phyloP scores from a whole-genome alignment of 83 land plant genomes.

The Isoetes engelmannii region DNA sequence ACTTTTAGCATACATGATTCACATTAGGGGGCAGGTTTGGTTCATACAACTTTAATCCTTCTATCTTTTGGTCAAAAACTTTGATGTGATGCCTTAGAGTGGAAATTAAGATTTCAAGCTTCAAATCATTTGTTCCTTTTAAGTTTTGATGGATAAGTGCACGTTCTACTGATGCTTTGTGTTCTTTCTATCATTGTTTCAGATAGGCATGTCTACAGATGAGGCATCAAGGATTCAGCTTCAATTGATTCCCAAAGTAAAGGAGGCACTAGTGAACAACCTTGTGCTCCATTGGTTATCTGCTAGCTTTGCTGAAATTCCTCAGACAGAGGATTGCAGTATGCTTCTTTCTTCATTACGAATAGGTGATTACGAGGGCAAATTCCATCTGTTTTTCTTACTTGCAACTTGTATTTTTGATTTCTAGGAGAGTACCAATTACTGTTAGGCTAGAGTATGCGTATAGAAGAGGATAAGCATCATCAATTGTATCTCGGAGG shows the following conservation, averaged over 20 bases:
- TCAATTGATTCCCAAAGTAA: slow-evolving; percentile 42
- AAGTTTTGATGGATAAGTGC: background rate
- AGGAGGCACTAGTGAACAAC: slow-evolving; percentile 40
- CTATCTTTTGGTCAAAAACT: background rate
- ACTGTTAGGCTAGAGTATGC: too few relatives aligned
- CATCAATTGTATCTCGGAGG: too few relatives aligned
- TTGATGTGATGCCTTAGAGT: background rate
- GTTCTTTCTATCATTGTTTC: slow-evolving; percentile 15
- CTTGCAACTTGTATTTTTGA: too few relatives aligned
- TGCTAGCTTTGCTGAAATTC: slow-evolving; percentile 37
- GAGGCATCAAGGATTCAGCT: slow-evolving; percentile 39
- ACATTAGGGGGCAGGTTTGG: slow-evolving; percentile 53
- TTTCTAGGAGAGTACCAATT: too few relatives aligned
- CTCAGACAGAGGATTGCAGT: slow-evolving; percentile 47
- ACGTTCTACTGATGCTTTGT: background rate
- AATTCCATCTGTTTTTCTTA: too few relatives aligned
- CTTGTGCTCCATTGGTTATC: slow-evolving; percentile 40
- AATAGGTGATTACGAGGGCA: slow-evolving; percentile 35
- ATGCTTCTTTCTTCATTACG: slow-evolving; percentile 49
- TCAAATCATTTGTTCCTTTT: background rate
- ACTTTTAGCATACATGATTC: slow-evolving; percentile 46
- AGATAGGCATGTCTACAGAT: slow-evolving; percentile 37
- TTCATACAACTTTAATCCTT: slow-evolving; percentile 9
- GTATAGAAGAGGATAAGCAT: too few relatives aligned
- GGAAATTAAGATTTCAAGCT: background rate